These are phyloP conservation scores for Apostasia shenzhenica DNA, from an alignment of 106 monocot species.

Conservation along the genomic window DNA sequence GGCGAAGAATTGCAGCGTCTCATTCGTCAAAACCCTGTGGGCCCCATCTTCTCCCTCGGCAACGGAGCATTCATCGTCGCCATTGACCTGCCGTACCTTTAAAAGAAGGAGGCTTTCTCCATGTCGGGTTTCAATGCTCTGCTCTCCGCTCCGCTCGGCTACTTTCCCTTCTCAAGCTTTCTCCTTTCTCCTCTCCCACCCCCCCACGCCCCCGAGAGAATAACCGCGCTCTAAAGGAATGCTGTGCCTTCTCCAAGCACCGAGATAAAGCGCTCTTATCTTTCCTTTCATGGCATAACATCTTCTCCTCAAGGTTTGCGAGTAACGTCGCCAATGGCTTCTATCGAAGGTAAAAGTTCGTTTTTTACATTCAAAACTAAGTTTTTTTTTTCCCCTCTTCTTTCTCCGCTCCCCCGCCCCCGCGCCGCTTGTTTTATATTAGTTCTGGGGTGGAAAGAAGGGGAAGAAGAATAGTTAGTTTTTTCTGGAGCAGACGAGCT, in stretches of 20 bases:
- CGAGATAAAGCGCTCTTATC: not conserved
- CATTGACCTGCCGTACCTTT: constrained; percentile 5
- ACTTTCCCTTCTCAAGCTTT: not conserved
- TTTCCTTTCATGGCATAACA: not conserved
- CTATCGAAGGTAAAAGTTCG: constrained; percentile 18
- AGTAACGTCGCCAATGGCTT: constrained; percentile 10
- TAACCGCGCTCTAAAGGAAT: not conserved
- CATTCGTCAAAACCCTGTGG: not conserved
- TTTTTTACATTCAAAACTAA: not conserved
- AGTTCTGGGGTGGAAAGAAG: no score
- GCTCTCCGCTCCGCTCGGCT: no score
- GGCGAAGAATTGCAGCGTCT: not conserved
- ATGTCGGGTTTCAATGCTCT: constrained; percentile 2
- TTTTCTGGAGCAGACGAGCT: no score
- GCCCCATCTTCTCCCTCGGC: no score
- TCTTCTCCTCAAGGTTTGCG: not conserved
- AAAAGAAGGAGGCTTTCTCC: not conserved
- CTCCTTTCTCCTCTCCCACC: not conserved
- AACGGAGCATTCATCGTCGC: not conserved
- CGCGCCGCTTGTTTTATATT: no score
- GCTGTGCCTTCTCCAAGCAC: not conserved
- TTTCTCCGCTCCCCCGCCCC: not conserved
- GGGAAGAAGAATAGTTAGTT: no score
- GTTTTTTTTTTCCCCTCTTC: not conserved
- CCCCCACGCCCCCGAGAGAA: no score